phyloP scores from a whole-genome alignment of 805 yeast genomes.

The Martiniozyma abietophila region DNA sequence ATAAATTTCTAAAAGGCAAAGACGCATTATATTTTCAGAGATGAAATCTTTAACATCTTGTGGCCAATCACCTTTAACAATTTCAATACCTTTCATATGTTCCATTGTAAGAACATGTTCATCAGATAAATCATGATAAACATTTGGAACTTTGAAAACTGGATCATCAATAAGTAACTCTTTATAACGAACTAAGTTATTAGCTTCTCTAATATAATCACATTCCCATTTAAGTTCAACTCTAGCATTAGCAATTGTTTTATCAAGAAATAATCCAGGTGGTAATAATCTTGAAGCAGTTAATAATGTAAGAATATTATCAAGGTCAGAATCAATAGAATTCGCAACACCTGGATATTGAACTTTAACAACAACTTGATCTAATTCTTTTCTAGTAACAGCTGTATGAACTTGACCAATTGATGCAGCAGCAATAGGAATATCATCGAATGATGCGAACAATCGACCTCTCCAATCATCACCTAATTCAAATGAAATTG shows the following conservation, averaged over 20 bases:
- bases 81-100: conserved; percentile 72
- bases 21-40: conserved; percentile 76
- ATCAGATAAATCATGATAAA: conserved; percentile 68
- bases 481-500: conserved; percentile 68
- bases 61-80: conserved; percentile 64
- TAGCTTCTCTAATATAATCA: conserved; percentile 87
- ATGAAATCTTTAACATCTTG: conserved; percentile 75
- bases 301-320: conserved; percentile 68
- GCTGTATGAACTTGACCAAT: conserved; percentile 96
- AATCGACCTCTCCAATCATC: conserved; percentile 59
- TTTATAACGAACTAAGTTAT: conserved; percentile 58
- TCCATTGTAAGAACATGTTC: conserved; percentile 86
- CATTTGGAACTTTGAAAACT: conserved; percentile 72
- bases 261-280: conserved; percentile 83
- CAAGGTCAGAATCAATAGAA: conserved; percentile 89
- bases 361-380: conserved; percentile 84
- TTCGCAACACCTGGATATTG: conserved; percentile 97
- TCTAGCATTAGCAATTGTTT: conserved; percentile 88
- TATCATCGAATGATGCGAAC: conserved; percentile 69
- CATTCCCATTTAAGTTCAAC: conserved; percentile 96
- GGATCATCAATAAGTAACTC: conserved; percentile 52
- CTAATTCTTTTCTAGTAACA: conserved; percentile 45
- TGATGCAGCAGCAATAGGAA: conserved; percentile 95
- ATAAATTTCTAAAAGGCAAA: conserved; percentile 80
- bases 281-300: conserved; percentile 86